Conservation (phyloP, 441 rosid genomes). For the Metrosideros polymorpha region DNA sequence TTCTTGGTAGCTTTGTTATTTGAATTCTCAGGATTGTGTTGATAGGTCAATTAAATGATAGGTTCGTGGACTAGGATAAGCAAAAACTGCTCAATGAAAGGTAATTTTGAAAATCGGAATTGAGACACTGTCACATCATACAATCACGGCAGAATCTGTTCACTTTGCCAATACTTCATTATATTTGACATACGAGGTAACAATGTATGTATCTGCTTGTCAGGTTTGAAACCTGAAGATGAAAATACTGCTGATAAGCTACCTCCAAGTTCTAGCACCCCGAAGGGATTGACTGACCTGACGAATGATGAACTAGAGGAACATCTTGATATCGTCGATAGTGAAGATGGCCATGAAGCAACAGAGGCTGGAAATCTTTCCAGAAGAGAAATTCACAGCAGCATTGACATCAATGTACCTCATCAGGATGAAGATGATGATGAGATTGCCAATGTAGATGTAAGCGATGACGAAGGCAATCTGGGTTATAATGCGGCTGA, state of each 20-base stretch:
- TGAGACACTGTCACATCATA: not conserved
- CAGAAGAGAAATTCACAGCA: conserved; percentile 16
- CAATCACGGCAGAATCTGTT: not conserved
- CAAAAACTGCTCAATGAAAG: not conserved
- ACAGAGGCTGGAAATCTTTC: conserved; percentile 6
- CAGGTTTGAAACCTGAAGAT: conserved; percentile 19
- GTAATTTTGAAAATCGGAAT: not conserved
- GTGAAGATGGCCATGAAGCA: conserved; percentile 6
- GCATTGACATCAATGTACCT: conserved; percentile 49
- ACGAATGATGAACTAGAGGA: conserved; percentile 34
- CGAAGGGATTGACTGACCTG: conserved; percentile 11
- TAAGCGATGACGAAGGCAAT: conserved; percentile 28
- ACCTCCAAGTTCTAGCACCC: conserved; percentile 2
- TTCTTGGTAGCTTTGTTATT: not conserved
- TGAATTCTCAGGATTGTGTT: not conserved
- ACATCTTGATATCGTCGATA: conserved; percentile 32
- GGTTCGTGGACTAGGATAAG: not conserved
- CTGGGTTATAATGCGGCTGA: conserved; percentile 51
- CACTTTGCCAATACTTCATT: not conserved
- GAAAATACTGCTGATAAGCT: conserved; percentile 9
- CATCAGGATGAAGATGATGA: conserved; percentile 34
- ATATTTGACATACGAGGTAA: not conserved
- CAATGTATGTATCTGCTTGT: not conserved
- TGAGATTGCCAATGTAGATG: conserved; percentile 53
- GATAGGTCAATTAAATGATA: not conserved